phyloP scores from a whole-genome alignment of 2,329 filamentous ascomycete species.

The Orbilia ellipsospora region DNA sequence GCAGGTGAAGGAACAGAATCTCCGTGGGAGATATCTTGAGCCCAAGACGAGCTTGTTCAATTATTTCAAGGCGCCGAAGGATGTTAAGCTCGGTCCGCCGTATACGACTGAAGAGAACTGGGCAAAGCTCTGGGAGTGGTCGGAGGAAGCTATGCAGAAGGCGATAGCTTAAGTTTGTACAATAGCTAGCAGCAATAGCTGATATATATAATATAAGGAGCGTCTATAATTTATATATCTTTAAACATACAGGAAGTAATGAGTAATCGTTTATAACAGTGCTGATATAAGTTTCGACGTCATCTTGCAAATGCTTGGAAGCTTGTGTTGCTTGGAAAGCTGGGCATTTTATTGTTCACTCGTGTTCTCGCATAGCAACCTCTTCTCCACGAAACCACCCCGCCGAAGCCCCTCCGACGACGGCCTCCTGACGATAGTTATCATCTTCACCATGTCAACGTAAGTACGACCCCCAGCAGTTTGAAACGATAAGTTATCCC shows the following conservation, averaged over 20 bases:
- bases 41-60: conserved; percentile 52
- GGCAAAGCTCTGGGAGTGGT: conserved; percentile 57
- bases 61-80: conserved; percentile 47
- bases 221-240: too few species aligned
- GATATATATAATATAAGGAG: too few species aligned
- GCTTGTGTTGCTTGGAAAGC: conserved; percentile 27
- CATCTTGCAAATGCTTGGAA: conserved; percentile 17
- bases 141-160: conserved; percentile 51
- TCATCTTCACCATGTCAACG: conserved; percentile 41
- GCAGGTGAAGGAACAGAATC: conserved; percentile 46
- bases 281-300: conserved; percentile 19
- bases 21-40: conserved; percentile 55
- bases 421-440: not conserved
- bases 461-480: conserved; percentile 6
- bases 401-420: not conserved
- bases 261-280: not conserved
- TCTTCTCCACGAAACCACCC: conserved; percentile 1
- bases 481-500: not conserved
- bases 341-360: conserved; percentile 19
- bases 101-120: conserved; percentile 54
- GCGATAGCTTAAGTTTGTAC: not conserved
- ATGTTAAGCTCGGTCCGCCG: conserved; percentile 37
- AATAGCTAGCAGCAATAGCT: too few species aligned
- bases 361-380: not conserved
- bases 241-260: too few species aligned